These are phyloP conservation scores for Laetiporus sulphureus DNA, from an alignment of 1,284 basidiomycete species.

Conservation along the genomic window DNA sequence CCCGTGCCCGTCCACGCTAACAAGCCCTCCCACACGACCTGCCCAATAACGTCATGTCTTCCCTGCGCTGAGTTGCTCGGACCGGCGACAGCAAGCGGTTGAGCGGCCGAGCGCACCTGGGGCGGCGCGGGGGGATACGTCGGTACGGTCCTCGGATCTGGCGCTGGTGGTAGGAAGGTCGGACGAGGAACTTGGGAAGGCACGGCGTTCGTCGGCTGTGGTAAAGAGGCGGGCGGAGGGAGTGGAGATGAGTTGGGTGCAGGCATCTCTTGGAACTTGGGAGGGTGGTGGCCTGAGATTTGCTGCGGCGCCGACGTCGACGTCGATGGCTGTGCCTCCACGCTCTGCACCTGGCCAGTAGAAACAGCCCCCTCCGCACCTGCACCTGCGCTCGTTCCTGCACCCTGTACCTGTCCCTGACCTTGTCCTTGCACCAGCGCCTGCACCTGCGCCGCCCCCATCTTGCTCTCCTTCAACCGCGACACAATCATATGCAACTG, in stretches of 20 bases:
- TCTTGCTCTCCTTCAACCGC: not conserved
- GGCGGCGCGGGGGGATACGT: no score
- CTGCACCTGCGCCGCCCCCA: not conserved
- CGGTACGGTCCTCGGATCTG: no score
- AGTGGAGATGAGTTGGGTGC: no score
- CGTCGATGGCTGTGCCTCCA: no score
- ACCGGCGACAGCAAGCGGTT: not conserved
- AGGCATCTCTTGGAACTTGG: no score
- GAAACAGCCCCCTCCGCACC: conserved; percentile 2
- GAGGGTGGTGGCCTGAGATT: no score
- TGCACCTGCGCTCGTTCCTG: conserved; percentile 2
- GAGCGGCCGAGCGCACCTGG: not conserved
- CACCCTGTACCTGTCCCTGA: conserved; percentile 3
- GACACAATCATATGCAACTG: conserved; percentile 2
- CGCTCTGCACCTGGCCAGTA: not conserved
- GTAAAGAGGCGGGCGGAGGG: no score
- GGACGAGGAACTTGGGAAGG: no score
- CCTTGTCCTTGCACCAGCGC: conserved; percentile 13
- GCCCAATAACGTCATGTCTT: not conserved
- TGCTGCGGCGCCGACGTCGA: no score
- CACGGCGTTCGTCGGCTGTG: no score
- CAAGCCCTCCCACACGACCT: conserved; percentile 42
- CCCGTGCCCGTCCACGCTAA: conserved; percentile 39
- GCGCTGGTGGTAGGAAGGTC: no score
- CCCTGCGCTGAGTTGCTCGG: not conserved